phyloP scores from a whole-genome alignment of 805 yeast species.

The Scheffersomyces ergatensis region DNA sequence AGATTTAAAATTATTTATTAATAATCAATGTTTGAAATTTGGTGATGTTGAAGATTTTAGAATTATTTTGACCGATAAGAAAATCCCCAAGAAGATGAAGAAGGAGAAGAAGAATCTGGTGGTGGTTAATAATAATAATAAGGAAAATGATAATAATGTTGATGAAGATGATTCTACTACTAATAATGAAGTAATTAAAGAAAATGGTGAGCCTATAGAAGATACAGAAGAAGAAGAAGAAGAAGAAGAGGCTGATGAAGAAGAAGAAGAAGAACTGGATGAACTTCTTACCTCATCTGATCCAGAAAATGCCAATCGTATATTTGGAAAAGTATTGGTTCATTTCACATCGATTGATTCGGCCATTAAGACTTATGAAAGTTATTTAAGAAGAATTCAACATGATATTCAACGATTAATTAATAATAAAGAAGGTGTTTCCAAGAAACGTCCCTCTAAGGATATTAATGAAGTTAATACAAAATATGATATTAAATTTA shows the following conservation, averaged over 20 bases:
- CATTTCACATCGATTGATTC: constrained; percentile 47
- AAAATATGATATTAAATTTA: constrained; percentile 13
- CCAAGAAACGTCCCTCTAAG: constrained; percentile 2
- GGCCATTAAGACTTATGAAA: constrained; percentile 45
- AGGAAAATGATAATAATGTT: neutral
- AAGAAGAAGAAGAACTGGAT: neutral
- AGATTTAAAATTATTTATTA: constrained; percentile 11
- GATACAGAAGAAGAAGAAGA: constrained; percentile 2
- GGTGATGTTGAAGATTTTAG: constrained; percentile 42
- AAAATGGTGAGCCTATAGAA: neutral
- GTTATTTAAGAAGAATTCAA: constrained; percentile 18
- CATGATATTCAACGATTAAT: constrained; percentile 15
- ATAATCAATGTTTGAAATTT: constrained; percentile 29
- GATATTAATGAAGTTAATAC: constrained; percentile 6
- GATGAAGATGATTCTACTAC: neutral
- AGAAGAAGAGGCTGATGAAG: neutral
- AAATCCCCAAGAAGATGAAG: too few relatives aligned
- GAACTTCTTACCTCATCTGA: neutral
- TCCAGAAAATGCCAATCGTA: neutral
- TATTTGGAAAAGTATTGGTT: constrained; percentile 10
- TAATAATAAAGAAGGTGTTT: constrained; percentile 9
- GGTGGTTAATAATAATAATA: neutral
- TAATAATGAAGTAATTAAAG: neutral
- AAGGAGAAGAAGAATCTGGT: too few relatives aligned
- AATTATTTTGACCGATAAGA: constrained; percentile 8